Percentiles rank a stretch among this genome's conserved stretches.
These are phyloP conservation scores for Lentinula edodes DNA, from an alignment of 768 basidiomycete species.

Conservation along the genomic window DNA sequence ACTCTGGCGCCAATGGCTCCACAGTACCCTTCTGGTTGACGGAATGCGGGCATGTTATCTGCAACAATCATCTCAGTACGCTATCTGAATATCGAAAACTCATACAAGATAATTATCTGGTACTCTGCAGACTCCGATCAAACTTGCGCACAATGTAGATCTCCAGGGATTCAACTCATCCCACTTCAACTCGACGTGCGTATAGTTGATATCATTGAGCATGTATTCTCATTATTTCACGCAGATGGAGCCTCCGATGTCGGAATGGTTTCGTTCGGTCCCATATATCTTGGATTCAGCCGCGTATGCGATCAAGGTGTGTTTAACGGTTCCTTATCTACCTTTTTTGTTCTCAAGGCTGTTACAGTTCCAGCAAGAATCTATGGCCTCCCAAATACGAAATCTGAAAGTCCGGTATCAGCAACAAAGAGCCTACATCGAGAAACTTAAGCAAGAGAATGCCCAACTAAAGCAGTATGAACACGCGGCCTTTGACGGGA, in stretches of 20 bases:
- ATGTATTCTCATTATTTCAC: not conserved
- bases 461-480: conserved; percentile 54
- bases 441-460: conserved; percentile 45
- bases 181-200: conserved; percentile 72
- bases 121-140: conserved; percentile 49
- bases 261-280: conserved; percentile 70
- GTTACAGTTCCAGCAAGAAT: conserved; percentile 72
- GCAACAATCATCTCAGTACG: conserved; percentile 81
- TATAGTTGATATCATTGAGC: conserved; percentile 7
- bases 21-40: conserved; percentile 83
- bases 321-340: not conserved
- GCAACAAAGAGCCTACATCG: conserved; percentile 48
- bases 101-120: not conserved
- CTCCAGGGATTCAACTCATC: conserved; percentile 57
- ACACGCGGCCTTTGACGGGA: not conserved
- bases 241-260: conserved; percentile 79
- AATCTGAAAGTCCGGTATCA: conserved; percentile 54
- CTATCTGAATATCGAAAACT: conserved; percentile 6
- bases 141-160: conserved; percentile 67
- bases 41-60: conserved; percentile 82
- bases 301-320: conserved; percentile 64
- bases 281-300: conserved; percentile 57
- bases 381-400: conserved; percentile 61
- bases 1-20: conserved; percentile 39
- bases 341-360: not conserved